These are phyloP conservation scores for Angomonas ambiguus DNA, from an alignment of 208 protist species.

Conservation along the genomic window DNA sequence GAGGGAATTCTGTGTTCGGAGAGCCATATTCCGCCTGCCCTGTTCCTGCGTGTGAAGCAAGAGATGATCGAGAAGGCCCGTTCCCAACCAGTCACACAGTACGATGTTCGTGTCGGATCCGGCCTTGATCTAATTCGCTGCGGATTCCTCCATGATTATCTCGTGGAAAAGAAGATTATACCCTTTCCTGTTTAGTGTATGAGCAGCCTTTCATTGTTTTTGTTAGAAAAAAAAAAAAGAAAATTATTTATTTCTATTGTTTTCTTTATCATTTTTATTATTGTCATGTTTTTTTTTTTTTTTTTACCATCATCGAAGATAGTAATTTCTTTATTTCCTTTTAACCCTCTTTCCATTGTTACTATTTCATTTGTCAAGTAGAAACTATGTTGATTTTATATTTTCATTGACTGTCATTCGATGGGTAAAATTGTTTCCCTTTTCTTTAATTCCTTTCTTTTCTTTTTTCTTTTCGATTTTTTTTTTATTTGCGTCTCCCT, in stretches of 20 bases:
- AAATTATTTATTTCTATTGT: neutral
- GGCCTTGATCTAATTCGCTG: constrained; percentile 78
- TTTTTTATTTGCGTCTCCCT: neutral
- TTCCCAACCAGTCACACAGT: constrained; percentile 63
- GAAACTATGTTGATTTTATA: neutral
- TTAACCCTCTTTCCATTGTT: neutral
- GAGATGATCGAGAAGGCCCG: constrained; percentile 78
- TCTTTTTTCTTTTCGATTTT: constrained; percentile 5
- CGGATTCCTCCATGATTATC: constrained; percentile 65
- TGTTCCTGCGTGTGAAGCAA: constrained; percentile 84
- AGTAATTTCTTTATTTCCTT: neutral
- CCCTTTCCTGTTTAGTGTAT: constrained; percentile 32
- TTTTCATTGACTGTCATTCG: neutral
- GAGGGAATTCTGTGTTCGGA: constrained; percentile 81
- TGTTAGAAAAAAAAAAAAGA: neutral
- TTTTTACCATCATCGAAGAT: neutral
- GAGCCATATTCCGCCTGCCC: constrained; percentile 78
- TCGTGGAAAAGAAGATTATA: constrained; percentile 60
- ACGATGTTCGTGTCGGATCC: constrained; percentile 79
- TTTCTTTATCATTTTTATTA: constrained; percentile 10
- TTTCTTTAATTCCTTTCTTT: neutral
- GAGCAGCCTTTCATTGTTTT: neutral
- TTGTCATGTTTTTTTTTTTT: neutral
- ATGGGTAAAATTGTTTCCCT: neutral
- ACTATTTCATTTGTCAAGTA: neutral